Conservation (phyloP, 2,329 filamentous ascomycete species). For the Didymella pinodella region DNA sequence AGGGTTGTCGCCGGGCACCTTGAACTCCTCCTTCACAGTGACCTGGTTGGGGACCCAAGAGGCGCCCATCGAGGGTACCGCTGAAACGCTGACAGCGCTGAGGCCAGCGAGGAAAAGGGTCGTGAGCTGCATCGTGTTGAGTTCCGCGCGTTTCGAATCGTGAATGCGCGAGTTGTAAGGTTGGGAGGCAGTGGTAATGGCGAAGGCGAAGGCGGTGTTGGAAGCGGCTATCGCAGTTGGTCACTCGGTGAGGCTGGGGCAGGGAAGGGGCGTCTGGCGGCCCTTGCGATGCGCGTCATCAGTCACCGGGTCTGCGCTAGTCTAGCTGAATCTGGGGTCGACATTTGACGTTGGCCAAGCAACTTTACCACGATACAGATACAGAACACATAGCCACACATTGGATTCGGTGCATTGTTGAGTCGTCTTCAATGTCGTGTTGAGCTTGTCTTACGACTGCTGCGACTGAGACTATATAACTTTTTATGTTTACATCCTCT, state of each 20-base stretch:
- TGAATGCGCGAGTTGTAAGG: slow-evolving; percentile 4
- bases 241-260: slow-evolving; percentile 20
- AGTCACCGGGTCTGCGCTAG: slow-evolving; percentile 19
- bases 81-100: slow-evolving; percentile 54
- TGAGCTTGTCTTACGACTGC: too few relatives aligned
- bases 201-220: slow-evolving; percentile 12
- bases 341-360: neutral
- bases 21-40: slow-evolving; percentile 61
- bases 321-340: slow-evolving; percentile 22
- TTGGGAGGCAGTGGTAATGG: neutral
- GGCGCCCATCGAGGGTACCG: slow-evolving; percentile 50
- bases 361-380: too few relatives aligned
- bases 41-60: slow-evolving; percentile 58
- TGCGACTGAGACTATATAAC: too few relatives aligned
- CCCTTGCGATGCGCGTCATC: slow-evolving; percentile 17
- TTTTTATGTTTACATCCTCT: too few relatives aligned
- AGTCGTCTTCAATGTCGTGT: too few relatives aligned
- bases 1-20: slow-evolving; percentile 85
- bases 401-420: too few relatives aligned
- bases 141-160: neutral
- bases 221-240: slow-evolving; percentile 14
- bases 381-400: too few relatives aligned
- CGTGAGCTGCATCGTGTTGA: slow-evolving; percentile 45
- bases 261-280: slow-evolving; percentile 6
- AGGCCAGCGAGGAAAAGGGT: slow-evolving; percentile 53